Conservation (phyloP, 441 rosid species). For the Melastoma candidum region DNA sequence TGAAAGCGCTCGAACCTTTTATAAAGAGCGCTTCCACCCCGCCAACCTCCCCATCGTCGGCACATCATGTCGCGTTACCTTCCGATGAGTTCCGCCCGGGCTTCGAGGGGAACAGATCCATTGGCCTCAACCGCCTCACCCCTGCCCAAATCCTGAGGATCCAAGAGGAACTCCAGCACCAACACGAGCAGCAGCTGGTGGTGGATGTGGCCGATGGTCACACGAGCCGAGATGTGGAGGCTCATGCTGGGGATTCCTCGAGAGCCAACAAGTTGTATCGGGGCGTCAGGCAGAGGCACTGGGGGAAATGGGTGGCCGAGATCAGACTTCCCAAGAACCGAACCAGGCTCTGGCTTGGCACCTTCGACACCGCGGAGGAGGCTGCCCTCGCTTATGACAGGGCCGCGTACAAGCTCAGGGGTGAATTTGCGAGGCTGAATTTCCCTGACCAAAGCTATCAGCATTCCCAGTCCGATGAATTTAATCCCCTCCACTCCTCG, state of each 20-base stretch:
- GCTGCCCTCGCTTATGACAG: conserved; percentile 89
- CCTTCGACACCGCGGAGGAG: conserved; percentile 78
- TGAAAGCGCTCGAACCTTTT: conserved; percentile 80
- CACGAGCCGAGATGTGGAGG: conserved; percentile 53
- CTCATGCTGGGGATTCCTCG: conserved; percentile 26
- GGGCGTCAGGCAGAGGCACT: conserved; percentile 91
- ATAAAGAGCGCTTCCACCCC: conserved; percentile 30
- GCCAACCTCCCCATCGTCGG: conserved; percentile 4
- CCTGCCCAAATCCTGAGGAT: conserved; percentile 62
- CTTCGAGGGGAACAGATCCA: conserved; percentile 20
- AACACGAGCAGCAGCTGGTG: conserved; percentile 16
- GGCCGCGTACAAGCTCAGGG: conserved; percentile 80
- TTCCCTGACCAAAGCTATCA: conserved; percentile 55
- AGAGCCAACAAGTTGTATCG: conserved; percentile 68
- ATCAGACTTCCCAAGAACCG: conserved; percentile 88
- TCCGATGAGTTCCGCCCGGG: conserved; percentile 16
- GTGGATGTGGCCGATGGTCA: conserved; percentile 7
- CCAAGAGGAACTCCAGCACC: conserved; percentile 46
- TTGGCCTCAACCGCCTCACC: conserved; percentile 51
- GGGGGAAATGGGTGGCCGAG: conserved; percentile 99
- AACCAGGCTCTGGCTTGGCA: conserved; percentile 91
- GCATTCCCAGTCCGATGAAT: conserved; percentile 40
- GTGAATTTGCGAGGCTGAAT: conserved; percentile 73
- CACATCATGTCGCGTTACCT: conserved; percentile 16
- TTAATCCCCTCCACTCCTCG: conserved; percentile 70